Evolutionary conservation across 768 basidiomycete genomes (phyloP).

Genomic region (Aureoboletus auriporus): DNA sequence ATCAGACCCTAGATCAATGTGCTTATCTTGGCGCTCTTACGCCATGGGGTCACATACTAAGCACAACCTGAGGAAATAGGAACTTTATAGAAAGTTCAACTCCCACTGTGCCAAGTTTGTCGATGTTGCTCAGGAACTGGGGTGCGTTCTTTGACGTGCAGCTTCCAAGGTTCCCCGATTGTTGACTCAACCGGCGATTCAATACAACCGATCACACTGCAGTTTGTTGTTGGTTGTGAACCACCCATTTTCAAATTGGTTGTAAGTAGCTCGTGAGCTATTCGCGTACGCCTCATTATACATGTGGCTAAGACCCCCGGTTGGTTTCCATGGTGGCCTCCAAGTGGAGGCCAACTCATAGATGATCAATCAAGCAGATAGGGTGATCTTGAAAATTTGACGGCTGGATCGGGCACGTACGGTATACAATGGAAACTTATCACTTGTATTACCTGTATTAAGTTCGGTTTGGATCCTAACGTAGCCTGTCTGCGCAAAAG

Average conservation of each 20-base stretch:
- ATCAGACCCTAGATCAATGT: neutral
- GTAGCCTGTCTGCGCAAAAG: neutral
- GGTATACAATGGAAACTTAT: neutral
- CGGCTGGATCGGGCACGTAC: neutral
- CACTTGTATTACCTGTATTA: neutral
- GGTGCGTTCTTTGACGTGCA: constrained; percentile 19
- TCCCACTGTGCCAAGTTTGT: constrained; percentile 13
- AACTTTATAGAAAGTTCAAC: constrained; percentile 3
- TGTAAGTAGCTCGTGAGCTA: neutral
- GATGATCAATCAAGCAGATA: neutral
- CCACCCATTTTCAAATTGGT: constrained; percentile 3
- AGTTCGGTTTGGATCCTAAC: neutral
- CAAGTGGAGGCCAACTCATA: neutral
- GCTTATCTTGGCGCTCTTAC: constrained; percentile 16
- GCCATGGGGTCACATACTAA: constrained; percentile 1
- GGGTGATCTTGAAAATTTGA: neutral
- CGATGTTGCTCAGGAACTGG: constrained; percentile 25
- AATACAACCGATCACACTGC: constrained; percentile 5
- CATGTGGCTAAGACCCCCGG: neutral
- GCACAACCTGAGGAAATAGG: constrained; percentile 11
- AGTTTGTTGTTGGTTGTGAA: neutral
- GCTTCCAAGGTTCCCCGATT: constrained; percentile 2
- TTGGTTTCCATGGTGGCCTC: constrained; percentile 16
- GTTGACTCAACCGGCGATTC: constrained; percentile 5
- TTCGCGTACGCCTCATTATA: no score